Conservation (phyloP, 495 filamentous ascomycete species). For the Penicillium pancosmium region DNA sequence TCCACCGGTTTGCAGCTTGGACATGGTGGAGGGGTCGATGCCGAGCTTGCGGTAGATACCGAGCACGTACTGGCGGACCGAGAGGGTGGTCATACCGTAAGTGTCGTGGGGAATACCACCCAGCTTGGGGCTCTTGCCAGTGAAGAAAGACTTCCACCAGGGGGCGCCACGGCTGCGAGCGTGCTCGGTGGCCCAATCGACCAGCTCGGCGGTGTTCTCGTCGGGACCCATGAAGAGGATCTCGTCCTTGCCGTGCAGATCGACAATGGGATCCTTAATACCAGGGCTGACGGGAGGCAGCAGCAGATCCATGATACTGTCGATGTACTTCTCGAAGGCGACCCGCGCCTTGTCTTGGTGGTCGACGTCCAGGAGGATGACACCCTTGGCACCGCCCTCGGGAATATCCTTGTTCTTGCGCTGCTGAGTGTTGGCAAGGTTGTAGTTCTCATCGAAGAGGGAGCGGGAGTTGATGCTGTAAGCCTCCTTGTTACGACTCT, state of each 20-base stretch:
- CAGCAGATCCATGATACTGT: slow-evolving; percentile 93
- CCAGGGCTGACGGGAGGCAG: slow-evolving; percentile 87
- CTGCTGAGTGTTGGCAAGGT: slow-evolving; percentile 96
- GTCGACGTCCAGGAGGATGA: slow-evolving; percentile 88
- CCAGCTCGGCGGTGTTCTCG: slow-evolving; percentile 96
- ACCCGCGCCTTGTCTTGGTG: slow-evolving; percentile 90
- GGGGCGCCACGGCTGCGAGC: slow-evolving; percentile 84
- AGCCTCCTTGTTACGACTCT: slow-evolving; percentile 90
- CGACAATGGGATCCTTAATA: slow-evolving; percentile 98
- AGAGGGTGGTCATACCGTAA: slow-evolving; percentile 98
- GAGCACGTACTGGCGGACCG: slow-evolving; percentile 91
- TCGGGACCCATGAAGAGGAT: slow-evolving; percentile 98
- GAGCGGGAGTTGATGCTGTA: slow-evolving; percentile 95
- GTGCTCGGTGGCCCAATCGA: slow-evolving; percentile 97
- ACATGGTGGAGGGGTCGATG: slow-evolving; percentile 77
- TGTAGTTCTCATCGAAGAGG: slow-evolving; percentile 98
- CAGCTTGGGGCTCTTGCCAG: slow-evolving; percentile 92
- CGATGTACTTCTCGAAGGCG: slow-evolving; percentile 99
- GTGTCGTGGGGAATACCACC: slow-evolving; percentile 94
- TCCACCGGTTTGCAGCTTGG: slow-evolving; percentile 96
- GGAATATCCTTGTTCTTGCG: slow-evolving; percentile 99
- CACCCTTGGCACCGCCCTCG: slow-evolving; percentile 98
- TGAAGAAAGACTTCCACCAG: slow-evolving; percentile 99
- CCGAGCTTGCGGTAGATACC: slow-evolving; percentile 96
- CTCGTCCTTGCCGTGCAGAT: slow-evolving; percentile 89